Base-by-base conservation (phyloP, 1,284 basidiomycete genomes). In the Wolfiporia cocos region DNA sequence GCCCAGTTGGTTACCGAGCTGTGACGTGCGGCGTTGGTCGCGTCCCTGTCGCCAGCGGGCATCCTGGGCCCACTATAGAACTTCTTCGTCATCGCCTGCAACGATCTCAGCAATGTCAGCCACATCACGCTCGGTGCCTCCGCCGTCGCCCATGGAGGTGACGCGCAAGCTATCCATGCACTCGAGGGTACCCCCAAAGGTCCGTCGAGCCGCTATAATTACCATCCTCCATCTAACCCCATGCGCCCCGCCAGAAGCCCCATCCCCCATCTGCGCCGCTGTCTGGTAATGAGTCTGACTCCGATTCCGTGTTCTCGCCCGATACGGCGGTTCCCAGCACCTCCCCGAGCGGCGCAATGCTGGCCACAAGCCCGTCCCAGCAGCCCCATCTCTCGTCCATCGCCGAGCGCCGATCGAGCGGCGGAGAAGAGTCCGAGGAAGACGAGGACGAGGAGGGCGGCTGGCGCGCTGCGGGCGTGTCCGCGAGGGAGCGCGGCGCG, bases 201-300 rank as follows among this genome's bases (percentile, higher is more conserved):
- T 63, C 28, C 42, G 50, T 50, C 9, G 34, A 29, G 40, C 38
- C 58, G 26, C 40, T 38, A n/a, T 26, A 20, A 17, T 35, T 36
- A 22, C 36, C 26, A 39, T 33, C 19, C 20, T 34, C 49, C 40
- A 42, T 29, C 38, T 39, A 29, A 36, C 17, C 24, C 28, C 22
- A 17, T 19, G 20, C 30, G 21, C 20, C 26, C 23, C 39, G 17
- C 33, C 34, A 59, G 58, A 59, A 55, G 42, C 52, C 50, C 21
- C 38, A 52, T 14, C 36, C 68, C 29, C 61, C 67, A 34, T 14
- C 26, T 28, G 63, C 70, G 36, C 64, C 70, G 37, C 68, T 82
- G 17, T 85, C 86, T 42, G 86, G 87, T 30, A 88, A 83, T 51
- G 90, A 92, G 58, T 90, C 87, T 23, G 90, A 92, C 61, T 88